phyloP scores from a whole-genome alignment of 2,329 filamentous ascomycete species.

The Aspergillus sergii region DNA sequence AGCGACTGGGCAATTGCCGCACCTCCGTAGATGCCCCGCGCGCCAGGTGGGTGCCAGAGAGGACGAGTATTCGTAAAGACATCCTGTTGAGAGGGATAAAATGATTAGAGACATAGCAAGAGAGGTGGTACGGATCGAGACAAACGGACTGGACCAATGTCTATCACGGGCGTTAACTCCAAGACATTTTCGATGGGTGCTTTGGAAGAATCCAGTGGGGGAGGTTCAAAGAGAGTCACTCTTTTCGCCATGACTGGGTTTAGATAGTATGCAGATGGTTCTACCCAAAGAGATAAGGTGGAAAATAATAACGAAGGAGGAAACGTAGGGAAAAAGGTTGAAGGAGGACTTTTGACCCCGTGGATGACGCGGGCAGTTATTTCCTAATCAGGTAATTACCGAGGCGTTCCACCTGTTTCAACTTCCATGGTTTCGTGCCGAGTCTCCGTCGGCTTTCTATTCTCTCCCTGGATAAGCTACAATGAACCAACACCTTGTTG shows the following conservation, averaged over 20 bases:
- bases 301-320: not conserved
- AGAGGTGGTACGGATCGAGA: not conserved
- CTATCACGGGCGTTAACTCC: conserved; percentile 74
- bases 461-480: not conserved
- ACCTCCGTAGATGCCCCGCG: conserved; percentile 90
- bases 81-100: conserved; percentile 55
- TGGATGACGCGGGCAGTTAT: not conserved
- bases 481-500: not conserved
- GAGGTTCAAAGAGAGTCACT: conserved; percentile 72
- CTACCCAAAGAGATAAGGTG: not conserved
- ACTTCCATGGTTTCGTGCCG: conserved; percentile 1
- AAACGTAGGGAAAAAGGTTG: not conserved
- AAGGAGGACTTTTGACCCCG: not conserved
- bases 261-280: not conserved
- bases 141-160: conserved; percentile 59
- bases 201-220: conserved; percentile 70
- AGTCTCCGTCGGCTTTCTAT: not conserved
- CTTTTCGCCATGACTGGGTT: conserved; percentile 33
- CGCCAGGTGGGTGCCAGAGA: conserved; percentile 88
- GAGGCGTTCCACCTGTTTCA: conserved; percentile 13
- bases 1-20: conserved; percentile 91
- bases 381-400: conserved; percentile 20
- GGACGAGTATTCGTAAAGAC: conserved; percentile 94
- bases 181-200: conserved; percentile 86
- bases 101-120: conserved; percentile 1